These are phyloP conservation scores for Lachnellula cervina DNA, from an alignment of 2,329 filamentous ascomycete species.

Conservation along the genomic window DNA sequence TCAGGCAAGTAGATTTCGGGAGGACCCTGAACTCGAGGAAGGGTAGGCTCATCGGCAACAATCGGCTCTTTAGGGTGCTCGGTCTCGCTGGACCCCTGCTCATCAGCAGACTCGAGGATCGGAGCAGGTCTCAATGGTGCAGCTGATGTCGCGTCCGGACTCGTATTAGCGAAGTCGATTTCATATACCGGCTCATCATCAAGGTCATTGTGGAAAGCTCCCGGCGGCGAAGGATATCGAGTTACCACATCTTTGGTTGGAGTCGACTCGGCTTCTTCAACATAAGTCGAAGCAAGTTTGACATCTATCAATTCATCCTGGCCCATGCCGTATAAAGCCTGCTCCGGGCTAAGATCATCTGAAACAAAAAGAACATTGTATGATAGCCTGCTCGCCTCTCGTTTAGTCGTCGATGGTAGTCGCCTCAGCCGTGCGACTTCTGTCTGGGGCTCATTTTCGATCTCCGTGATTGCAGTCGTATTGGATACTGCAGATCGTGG, in stretches of 20 bases:
- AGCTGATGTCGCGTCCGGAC: constrained; percentile 10
- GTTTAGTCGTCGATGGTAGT: constrained; percentile 8
- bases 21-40: not conserved
- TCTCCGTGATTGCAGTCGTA: constrained; percentile 60
- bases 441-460: constrained; percentile 67
- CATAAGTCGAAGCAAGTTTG: constrained; percentile 23
- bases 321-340: constrained; percentile 22
- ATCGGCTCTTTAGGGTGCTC: not conserved
- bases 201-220: constrained; percentile 12
- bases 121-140: constrained; percentile 2
- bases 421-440: constrained; percentile 36
- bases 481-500: constrained; percentile 56
- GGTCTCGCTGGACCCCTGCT: constrained; percentile 1
- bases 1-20: constrained; percentile 11
- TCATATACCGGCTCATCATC: constrained; percentile 15
- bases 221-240: constrained; percentile 13
- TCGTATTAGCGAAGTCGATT: constrained; percentile 16
- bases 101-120: constrained; percentile 12
- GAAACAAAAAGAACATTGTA: constrained; percentile 15
- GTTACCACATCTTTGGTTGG: constrained; percentile 12
- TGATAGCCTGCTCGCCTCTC: constrained; percentile 17
- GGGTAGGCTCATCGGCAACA: not conserved
- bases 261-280: constrained; percentile 16
- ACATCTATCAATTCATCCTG: constrained; percentile 25
- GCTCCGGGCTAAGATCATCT: constrained; percentile 21